Base-by-base conservation (phyloP, 2,329 filamentous ascomycete species). In the Grosmannia huntii region DNA sequence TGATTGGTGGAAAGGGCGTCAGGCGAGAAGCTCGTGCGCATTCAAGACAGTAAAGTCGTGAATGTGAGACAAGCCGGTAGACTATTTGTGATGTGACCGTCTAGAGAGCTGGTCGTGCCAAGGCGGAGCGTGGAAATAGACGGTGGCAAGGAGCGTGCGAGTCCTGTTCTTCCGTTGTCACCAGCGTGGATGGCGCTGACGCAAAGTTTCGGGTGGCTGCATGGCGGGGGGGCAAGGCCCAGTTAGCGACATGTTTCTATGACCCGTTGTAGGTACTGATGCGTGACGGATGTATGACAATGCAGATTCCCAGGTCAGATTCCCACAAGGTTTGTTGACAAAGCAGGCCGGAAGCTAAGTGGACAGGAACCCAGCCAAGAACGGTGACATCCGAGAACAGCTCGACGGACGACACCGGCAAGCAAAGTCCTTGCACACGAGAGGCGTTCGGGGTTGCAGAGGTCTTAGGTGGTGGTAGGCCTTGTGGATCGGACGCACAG, bases 131-230 rank as follows among this genome's bases (percentile, higher is more conserved):
- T 19, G 44, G 31, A 46, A 14, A 14, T 23, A 23, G 19, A 31
- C 25, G 44, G 9, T 36, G n/a, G n/a, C 25, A 25, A 38, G 11
- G n/a, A 55, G 31, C 27, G 53, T 41, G 33, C 7, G 58, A 58
- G 31, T 27, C 23, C n/a, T 49, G 46, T 49, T 49, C n/a, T 25
- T 49, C 23, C 49, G 25, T 27, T 51, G 49, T 27, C 48, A 27
- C n/a, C 48, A 21, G 51, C 21, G n/a, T 14, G 31, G 51, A 33
- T 25, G n/a, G 44, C 41, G 57, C 59, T 58, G 59, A 62, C 59
- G 61, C 59, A 57, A 60, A 61, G 60, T 63, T 57, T 62, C 66
- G 69, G 68, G 61, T 63, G 64, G 67, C 72, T 74, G 70, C 71
- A 73, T 71, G 61, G 62, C 60, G 61, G 55, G 60, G 56, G 56